Conservation (phyloP, 768 basidiomycete species). For the Lactarius deliciosus region DNA sequence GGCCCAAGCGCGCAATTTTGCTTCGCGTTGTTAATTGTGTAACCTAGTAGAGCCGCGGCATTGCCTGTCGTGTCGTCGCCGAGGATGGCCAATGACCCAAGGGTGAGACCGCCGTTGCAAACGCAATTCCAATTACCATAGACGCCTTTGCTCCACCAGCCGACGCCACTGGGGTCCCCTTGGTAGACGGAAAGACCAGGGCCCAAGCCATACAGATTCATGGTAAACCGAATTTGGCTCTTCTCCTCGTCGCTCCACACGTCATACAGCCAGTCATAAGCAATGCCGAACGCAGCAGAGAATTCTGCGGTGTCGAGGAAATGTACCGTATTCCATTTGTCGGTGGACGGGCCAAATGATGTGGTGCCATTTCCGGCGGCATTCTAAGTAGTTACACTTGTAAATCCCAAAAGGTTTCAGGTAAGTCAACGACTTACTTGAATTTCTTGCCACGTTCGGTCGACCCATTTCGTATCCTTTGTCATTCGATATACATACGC, state of each 20-base stretch:
- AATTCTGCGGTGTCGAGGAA: constrained; percentile 95
- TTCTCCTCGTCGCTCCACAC: constrained; percentile 76
- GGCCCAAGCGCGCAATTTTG: constrained; percentile 68
- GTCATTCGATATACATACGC: constrained; percentile 89
- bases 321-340: constrained; percentile 83
- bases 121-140: constrained; percentile 99
- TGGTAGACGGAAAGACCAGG: constrained; percentile 60
- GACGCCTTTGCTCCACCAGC: constrained; percentile 78
- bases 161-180: constrained; percentile 40
- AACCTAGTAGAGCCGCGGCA: constrained; percentile 62
- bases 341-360: constrained; percentile 61
- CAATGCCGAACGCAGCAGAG: constrained; percentile 84
- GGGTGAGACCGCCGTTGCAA: constrained; percentile 85
- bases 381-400: constrained; percentile 46
- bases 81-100: constrained; percentile 88
- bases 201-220: constrained; percentile 76
- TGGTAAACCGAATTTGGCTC: constrained; percentile 59
- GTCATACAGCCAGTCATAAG: constrained; percentile 96
- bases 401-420: constrained; percentile 9
- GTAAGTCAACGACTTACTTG: constrained; percentile 50
- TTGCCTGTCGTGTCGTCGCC: constrained; percentile 76
- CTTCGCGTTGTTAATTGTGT: constrained; percentile 73
- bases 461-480: constrained; percentile 88
- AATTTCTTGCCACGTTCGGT: constrained; percentile 81
- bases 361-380: constrained; percentile 68